A percentile compares a stretch with the other conserved stretches of the same genome.
Conservation (phyloP, 495 filamentous ascomycete genomes). For the Penicillium herquei region DNA sequence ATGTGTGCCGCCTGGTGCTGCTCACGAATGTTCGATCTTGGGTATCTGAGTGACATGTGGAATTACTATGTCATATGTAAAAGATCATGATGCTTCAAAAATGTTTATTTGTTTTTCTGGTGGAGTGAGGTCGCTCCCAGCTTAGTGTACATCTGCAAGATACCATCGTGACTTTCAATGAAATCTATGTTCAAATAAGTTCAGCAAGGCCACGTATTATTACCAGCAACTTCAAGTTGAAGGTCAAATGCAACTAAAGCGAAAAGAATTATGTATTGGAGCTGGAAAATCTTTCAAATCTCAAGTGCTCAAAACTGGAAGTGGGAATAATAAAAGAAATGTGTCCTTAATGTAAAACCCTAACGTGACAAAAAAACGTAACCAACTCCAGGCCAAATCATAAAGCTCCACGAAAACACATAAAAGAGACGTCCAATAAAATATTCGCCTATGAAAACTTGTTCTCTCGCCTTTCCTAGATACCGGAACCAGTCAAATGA, state of each 20-base stretch:
- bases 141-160: constrained; percentile 12
- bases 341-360: background rate
- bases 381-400: constrained; percentile 1
- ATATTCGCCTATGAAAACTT: background rate
- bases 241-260: no score
- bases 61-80: background rate
- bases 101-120: background rate
- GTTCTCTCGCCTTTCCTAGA: constrained; percentile 2
- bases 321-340: background rate
- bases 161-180: constrained; percentile 15
- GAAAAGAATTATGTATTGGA: no score
- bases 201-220: background rate
- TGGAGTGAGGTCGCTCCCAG: background rate
- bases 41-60: no score
- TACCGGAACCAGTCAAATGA: constrained; percentile 10
- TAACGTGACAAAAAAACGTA: background rate
- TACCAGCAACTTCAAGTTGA: background rate
- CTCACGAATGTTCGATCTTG: no score
- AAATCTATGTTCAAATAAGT: background rate
- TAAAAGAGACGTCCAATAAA: background rate
- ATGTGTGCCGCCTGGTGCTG: no score
- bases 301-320: background rate
- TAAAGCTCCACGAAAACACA: background rate
- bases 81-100: background rate
- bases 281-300: no score